Base-by-base conservation (phyloP, 495 filamentous ascomycete species). In the Acidomyces sp. region DNA sequence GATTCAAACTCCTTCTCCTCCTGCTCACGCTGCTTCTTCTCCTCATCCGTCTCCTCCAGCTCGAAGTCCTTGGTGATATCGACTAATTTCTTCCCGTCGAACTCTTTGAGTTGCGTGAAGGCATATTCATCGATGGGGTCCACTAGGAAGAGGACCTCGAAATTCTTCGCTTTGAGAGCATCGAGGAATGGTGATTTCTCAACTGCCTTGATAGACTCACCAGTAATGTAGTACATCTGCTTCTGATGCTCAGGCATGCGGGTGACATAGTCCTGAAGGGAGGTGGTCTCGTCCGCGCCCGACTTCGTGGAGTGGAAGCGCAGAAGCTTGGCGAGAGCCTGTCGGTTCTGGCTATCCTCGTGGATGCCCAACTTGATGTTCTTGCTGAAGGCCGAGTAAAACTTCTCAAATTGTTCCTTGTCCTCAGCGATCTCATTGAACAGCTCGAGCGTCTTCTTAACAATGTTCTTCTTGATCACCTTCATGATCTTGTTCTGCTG, bases 401-500 rank as follows among this genome's bases (percentile, higher is more conserved):
- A 97, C 76, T 97, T 97, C 75, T 97, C 92, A 66, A 97, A 96
- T 61, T 94, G 80, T 75, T 97, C 90, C 68, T 88, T 87, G 69
- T 97, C 92, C 72, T 97, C 90, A 39, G 92, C 75, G 54, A 97
- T 96, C 75, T 97, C 90, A 48, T 71, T 71, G 79, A 97, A 97
- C 65, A 97, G 84, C 74, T 97, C 90, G 37, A 97, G 83, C 39
- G 84, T 82, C 86, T 97, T 97, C 85, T 96, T 97, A 72, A 97
- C 86, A 46, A 97, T 90, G 79, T 97, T 97, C 86, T 97, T 97
- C 74, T 85, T 87, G 77, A 97, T 97, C 59, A 97, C 90, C 78
- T 97, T 97, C 90, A 97, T 93, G 73, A 97, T 97, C 84, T 96
- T 96, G 81, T 96, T 96, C 74, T 96, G 92, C 70, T 97, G 90